phyloP scores from a whole-genome alignment of 192 early-diverging fungal species.

The Phycomyces nitens region DNA sequence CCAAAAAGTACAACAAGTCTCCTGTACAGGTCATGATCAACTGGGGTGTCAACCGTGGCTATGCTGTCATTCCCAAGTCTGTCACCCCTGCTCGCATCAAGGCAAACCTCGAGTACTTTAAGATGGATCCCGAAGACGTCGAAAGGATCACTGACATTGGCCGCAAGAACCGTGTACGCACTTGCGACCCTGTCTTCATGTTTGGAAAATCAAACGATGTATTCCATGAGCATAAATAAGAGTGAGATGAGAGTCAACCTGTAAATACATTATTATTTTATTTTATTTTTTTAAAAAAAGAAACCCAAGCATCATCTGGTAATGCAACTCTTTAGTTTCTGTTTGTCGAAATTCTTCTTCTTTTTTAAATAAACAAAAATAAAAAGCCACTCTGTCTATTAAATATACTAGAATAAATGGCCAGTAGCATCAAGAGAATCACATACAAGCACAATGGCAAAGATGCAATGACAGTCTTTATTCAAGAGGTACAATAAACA shows the following conservation, averaged over 20 bases:
- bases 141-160: conserved; percentile 27
- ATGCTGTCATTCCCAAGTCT: conserved; percentile 67
- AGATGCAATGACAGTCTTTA: not conserved
- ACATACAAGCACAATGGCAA: not conserved
- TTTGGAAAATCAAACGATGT: conserved; percentile 6
- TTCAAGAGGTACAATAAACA: not conserved
- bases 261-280: too few relatives aligned
- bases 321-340: too few relatives aligned
- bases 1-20: conserved; percentile 39
- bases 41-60: conserved; percentile 53
- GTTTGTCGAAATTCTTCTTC: too few relatives aligned
- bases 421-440: not conserved
- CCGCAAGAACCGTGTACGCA: conserved; percentile 7
- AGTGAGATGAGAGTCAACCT: too few relatives aligned
- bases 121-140: conserved; percentile 20
- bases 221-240: not conserved
- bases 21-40: conserved; percentile 52
- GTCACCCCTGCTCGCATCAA: conserved; percentile 46
- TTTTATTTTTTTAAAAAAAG: too few relatives aligned
- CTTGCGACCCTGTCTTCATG: conserved; percentile 2
- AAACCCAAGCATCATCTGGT: too few relatives aligned
- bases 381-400: too few relatives aligned
- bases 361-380: too few relatives aligned
- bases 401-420: not conserved
- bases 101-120: conserved; percentile 51